A percentile compares a stretch with the other conserved stretches of the same genome.
phyloP scores from a whole-genome alignment of 495 filamentous ascomycete genomes.

The Neurospora tetraspora region DNA sequence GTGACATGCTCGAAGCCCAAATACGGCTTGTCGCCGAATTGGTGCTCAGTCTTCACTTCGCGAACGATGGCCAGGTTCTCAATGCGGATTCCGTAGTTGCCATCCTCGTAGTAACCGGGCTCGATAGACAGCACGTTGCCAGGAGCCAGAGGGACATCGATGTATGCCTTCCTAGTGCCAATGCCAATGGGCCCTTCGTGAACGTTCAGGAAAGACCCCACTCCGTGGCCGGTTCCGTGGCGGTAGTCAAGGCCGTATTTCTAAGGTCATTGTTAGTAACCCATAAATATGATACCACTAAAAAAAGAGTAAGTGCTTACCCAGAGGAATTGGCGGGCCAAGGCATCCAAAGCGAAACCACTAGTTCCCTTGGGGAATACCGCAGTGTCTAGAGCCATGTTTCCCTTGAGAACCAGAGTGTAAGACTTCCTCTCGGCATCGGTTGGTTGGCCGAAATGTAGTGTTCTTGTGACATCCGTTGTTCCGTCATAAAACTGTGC shows the following conservation, averaged over 20 bases:
- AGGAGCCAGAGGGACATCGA: constrained; percentile 78
- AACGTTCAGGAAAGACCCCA: constrained; percentile 87
- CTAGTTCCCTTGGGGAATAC: constrained; percentile 93
- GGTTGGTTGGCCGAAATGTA: constrained; percentile 84
- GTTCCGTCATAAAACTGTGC: constrained; percentile 94
- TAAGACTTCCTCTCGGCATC: constrained; percentile 83
- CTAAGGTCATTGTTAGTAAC: constrained; percentile 18
- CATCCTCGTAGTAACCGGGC: constrained; percentile 97
- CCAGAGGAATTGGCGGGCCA: constrained; percentile 92
- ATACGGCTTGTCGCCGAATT: constrained; percentile 88
- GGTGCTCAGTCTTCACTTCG: constrained; percentile 74
- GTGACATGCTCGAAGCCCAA: constrained; percentile 95
- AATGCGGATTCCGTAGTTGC: constrained; percentile 93
- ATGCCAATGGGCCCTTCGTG: constrained; percentile 98
- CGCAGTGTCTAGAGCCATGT: constrained; percentile 78
- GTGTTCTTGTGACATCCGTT: constrained; percentile 88
- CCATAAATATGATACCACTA: not conserved
- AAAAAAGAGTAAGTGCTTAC: constrained; percentile 23
- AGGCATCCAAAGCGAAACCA: constrained; percentile 80
- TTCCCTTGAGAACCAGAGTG: constrained; percentile 92
- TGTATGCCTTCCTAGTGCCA: constrained; percentile 81
- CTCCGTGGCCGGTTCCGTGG: constrained; percentile 94
- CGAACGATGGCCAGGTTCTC: constrained; percentile 90
- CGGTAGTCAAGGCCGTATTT: constrained; percentile 86
- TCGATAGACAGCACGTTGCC: constrained; percentile 95